A percentile compares a stretch with the other conserved stretches of the same genome.
phyloP scores from a whole-genome alignment of 2,329 filamentous ascomycete species.

The Epichloe hybrida region DNA sequence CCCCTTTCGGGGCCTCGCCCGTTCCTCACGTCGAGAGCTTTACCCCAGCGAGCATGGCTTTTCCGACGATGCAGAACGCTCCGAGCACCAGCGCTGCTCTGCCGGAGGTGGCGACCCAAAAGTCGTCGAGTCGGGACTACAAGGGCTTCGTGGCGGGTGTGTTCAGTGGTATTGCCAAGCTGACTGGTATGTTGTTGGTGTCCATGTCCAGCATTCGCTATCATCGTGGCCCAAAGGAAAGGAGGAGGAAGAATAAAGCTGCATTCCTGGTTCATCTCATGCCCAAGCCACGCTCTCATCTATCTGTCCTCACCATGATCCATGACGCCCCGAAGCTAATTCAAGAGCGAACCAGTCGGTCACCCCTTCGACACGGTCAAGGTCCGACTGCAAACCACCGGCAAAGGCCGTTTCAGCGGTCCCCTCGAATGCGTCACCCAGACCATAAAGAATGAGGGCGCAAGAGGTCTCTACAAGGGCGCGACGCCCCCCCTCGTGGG shows the following conservation, averaged over 20 bases:
- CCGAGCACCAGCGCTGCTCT: neutral
- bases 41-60: neutral
- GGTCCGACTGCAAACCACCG: conserved; percentile 82
- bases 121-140: conserved; percentile 41
- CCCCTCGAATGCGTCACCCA: conserved; percentile 75
- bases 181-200: conserved; percentile 48
- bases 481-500: conserved; percentile 77
- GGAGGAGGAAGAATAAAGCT: neutral
- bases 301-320: too few species aligned
- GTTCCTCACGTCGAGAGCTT: too few species aligned
- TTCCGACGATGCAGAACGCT: neutral
- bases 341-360: conserved; percentile 30
- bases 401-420: conserved; percentile 63
- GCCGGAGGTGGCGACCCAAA: neutral
- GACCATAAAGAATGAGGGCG: conserved; percentile 74
- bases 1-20: too few species aligned
- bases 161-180: conserved; percentile 85
- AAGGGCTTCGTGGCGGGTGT: conserved; percentile 96
- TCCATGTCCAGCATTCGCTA: too few species aligned
- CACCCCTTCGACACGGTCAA: conserved; percentile 38
- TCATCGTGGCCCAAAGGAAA: neutral
- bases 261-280: too few species aligned
- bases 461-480: conserved; percentile 83
- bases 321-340: too few species aligned
- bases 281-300: too few species aligned